Evolutionary conservation across 2,329 filamentous ascomycete species (phyloP), one percentile per base, ranked within the genome.

Genomic region (Talaromyces funiculosus): DNA sequence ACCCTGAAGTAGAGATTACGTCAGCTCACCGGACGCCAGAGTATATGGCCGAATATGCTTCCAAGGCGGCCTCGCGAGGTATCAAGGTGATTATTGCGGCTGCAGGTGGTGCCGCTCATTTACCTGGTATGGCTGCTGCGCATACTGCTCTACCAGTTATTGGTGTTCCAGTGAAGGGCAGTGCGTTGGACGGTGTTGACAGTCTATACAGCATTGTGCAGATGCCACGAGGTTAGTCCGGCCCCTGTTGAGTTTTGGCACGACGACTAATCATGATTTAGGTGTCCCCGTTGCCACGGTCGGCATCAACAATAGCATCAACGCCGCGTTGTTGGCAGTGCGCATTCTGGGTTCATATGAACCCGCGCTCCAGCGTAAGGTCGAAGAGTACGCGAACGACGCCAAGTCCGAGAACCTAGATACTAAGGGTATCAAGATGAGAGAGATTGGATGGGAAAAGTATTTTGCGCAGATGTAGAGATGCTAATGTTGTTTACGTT

Each of bases 261-360:
- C 16, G 45, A 24, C 59, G 59, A 57, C 56, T 68, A 54, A 69
- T 63, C 75, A 55, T 20, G 7, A 33, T 72, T 75, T 82, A 67
- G 89, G 89, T 12, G 83, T 87, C 54, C 89, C 89, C 9, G 86
- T 87, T 14, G 88, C 89, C 5, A 91, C 88, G 0, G 88, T 92
- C 3, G 89, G 85, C 10, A 90, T 92, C 72, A 90, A 90, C 74
- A 92, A 92, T 75, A 88, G 86, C 24, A 88, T 88, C 59, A 92
- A 92, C 67, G 89, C 89, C 0, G 89, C 85, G 0, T 78, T 91
- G 18, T 75, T 90, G n/a, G 88, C 89, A 0, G 82, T 87, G 20
- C 79, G 87, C 18, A 88, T 90, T 35, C 72, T 92, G 3, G 87
- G 86, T 3, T 73, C 82, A 3, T 75, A 73, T 64, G 76, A 79